Base-by-base conservation (phyloP, 2,329 filamentous ascomycete species). In the Trichophyton schoenleinii region DNA sequence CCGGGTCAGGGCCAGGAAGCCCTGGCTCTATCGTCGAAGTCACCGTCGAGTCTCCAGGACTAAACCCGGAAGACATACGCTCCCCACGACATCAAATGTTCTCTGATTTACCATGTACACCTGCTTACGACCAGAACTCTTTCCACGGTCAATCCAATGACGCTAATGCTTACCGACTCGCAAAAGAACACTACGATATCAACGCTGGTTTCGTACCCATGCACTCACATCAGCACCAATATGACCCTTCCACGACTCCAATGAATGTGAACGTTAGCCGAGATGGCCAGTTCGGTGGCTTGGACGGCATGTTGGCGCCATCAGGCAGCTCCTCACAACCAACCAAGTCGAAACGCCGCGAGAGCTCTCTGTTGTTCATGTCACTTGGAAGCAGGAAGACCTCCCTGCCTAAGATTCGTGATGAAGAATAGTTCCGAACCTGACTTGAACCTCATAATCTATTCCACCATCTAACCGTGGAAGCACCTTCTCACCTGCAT, bases 11-110 rank as follows among this genome's bases (percentile, higher is more conserved):
- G 28, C 58, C 58, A 18, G 44, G 58, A 31, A 44, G 31, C 44
- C 42, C 55, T n/a, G 55, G 13, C 34, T 49, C 61, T 9, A 58
- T 76, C 20, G 80, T 76, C 20, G 80, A 81, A 64, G 70, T 79
- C 38, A 73, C 71, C 1, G 73, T 77, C 11, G 67, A 70, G 28
- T 63, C 44, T 22, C 60, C 70, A 28, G 67, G 73, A 25, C 67
- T 80, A 6, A 74, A 74, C 0, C 75, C 83, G 11, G 82, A 84
- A 60, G 82, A 84, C 64, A 80, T 86, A 57, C 81, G 83, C 49
- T 86, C 83, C 49, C 84, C 85, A 20, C 79, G 83, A 25, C 81
- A 80, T 63, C 85, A 87, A 68, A 84, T 85, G 76, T 86, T 86
- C 69, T 80, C 82, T 1, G 83, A 87, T 64, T 73, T 86, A n/a